Base-by-base conservation (phyloP, 2,329 filamentous ascomycete species). In the Colletotrichum cordylinicola region DNA sequence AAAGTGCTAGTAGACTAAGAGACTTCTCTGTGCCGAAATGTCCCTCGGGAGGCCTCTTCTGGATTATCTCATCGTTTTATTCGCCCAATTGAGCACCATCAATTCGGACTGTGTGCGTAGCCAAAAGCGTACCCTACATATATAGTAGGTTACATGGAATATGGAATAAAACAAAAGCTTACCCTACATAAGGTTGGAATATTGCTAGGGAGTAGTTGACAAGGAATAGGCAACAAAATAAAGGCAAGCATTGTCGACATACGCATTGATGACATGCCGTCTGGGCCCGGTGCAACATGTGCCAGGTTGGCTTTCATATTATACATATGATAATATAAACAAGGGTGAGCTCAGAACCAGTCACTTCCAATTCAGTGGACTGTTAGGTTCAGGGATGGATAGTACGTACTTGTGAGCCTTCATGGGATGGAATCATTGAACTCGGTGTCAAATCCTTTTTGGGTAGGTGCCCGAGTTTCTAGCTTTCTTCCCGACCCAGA, bases 1-100 rank as follows among this genome's bases (percentile, higher is more conserved):
- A 8, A 48, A 43, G 16, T 18, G 37, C 5, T 48, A n/a, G 18
- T 6, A 10, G 8, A 48, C 18, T n/a, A 18, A 4, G 9, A 48
- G n/a, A 10, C 18, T 7, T 12, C 18, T 12, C 9, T n/a, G 10
- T 48, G 18, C 6, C 39, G 12, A n/a, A 12, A 2, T 48, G 5
- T 12, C n/a, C 9, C 9, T 43, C 2, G 9, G 39, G 18, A 12
- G 9, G 18, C 9, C 4, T 48, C 18, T 48, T n/a, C 18, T 48
- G 5, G 9, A 12, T 6, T n/a, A 6, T n/a, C 18, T 0, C 5
- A 48, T 48, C 2, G 39, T 12, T 8, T 2, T 7, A 7, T 7
- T 12, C 9, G 18, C 39, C 9, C 6, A n/a, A 0, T n/a, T 48
- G 2, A 48, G 39, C 4, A 43, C 18, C 8, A 31, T 31, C 4